A percentile compares a stretch with the other conserved stretches of the same genome.
These are phyloP conservation scores for Thozetella sp. DNA, from an alignment of 495 filamentous ascomycete genomes.

Conservation along the genomic window DNA sequence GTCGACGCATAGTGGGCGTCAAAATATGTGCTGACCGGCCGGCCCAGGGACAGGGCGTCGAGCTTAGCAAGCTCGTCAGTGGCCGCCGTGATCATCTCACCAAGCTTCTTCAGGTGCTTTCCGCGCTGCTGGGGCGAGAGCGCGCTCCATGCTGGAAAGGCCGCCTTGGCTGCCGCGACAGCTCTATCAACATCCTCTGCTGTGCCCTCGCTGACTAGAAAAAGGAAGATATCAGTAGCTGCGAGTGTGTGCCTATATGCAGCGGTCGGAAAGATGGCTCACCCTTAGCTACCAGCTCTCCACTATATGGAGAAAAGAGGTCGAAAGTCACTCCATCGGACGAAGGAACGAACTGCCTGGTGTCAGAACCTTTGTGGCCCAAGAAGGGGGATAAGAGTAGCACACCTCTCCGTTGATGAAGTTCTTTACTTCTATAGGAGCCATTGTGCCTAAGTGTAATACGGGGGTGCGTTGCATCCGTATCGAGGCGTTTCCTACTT, in stretches of 20 bases:
- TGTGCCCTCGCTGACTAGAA: constrained; percentile 29
- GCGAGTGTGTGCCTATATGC: too few relatives aligned
- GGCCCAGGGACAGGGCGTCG: constrained; percentile 54
- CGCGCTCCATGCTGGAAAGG: constrained; percentile 59
- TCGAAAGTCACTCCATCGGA: neutral
- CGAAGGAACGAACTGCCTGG: neutral
- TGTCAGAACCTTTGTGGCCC: neutral
- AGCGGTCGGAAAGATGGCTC: too few relatives aligned
- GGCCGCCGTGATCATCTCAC: constrained; percentile 45
- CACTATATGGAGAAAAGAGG: neutral
- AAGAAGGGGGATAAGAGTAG: neutral
- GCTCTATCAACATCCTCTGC: constrained; percentile 55
- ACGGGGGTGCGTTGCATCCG: neutral
- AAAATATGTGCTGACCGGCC: constrained; percentile 37
- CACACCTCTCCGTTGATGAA: constrained; percentile 1
- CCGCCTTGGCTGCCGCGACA: constrained; percentile 59
- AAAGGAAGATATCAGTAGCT: neutral
- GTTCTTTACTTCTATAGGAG: neutral
- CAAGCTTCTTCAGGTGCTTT: constrained; percentile 51
- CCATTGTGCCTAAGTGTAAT: too few relatives aligned
- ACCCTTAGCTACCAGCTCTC: neutral
- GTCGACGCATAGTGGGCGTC: constrained; percentile 19
- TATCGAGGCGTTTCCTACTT: too few relatives aligned
- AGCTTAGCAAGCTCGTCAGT: constrained; percentile 52
- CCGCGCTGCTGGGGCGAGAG: constrained; percentile 46